Base-by-base conservation (phyloP, 768 basidiomycete genomes). In the Suillus subalutaceus region DNA sequence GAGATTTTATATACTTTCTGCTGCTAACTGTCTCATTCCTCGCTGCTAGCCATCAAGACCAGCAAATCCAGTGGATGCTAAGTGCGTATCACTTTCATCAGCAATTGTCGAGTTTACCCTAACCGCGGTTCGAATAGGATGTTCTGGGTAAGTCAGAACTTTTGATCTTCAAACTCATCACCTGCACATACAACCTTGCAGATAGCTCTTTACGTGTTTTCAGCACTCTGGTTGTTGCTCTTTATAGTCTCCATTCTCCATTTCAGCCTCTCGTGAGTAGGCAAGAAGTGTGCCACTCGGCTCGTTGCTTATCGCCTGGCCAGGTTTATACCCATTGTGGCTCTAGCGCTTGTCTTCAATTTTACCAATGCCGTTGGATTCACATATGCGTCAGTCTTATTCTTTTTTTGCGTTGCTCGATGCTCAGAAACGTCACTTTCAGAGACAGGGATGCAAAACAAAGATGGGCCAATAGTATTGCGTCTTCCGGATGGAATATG, bases 281-380 rank as follows among this genome's bases (percentile, higher is more conserved):
- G 26, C 15, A 60, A 52, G 40, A 38, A 63, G 40, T 32, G 8
- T 65, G 35, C 35, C 64, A 50, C 48, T 63, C 62, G 40, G 62
- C 32, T 63, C 68, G 44, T 37, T 35, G 16, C 67, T 68, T 62
- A 72, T 57, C 62, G 20, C 48, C 65, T 46, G 53, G 50, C 15
- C 73, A 97, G 96, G 10, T 99, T 96, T 78, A 82, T 99, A 67
- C 97, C 97, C 9, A 98, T 99, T 70, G 96, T 99, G 63, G 77
- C 90, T 48, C 88, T 99, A 43, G 97, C 97, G 1, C 83, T 99
- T 58, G 92, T 99, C 44, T 99, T 99, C 86, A 99, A 99, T 77
- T 74, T 95, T 62, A 95, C 94, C 10, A 99, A 98, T 70, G 93
- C 90, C n/a, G 82, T 98, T 62, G 97, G 97, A 13, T 99, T 98